Evolutionary conservation across 768 basidiomycete genomes (phyloP), one percentile per base, ranked within the genome.

Genomic region (Russula dissimulans): DNA sequence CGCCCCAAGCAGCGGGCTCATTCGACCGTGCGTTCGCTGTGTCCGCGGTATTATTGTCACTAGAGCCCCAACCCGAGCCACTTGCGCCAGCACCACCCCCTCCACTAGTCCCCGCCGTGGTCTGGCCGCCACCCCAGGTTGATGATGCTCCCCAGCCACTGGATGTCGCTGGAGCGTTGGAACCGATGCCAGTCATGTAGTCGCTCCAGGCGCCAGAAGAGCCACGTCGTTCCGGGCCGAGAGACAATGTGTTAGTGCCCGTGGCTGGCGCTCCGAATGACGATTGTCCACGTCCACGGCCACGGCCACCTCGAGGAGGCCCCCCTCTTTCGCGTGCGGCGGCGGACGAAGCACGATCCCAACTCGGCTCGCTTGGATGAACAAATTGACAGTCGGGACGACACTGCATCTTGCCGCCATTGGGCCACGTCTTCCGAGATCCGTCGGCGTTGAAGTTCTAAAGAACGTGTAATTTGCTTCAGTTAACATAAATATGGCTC

Each of bases 401-500:
- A 39, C 61, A 62, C 12, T 3, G 3, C 9, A 18, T 9, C 41
- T 62, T 56, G 3, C 11, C 10, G 17, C 61, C 56, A n/a, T 62
- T 53, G 9, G 49, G 0, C 48, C n/a, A 29, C 32, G 17, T 31
- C 46, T 57, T 62, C 17, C 61, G 50, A 29, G 56, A 47, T 34
- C 61, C 61, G 38, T 57, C 47, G 0, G 47, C 38, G 10, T 62
- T 36, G 15, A 62, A 62, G 56, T 62, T 62, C 61, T 62, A 29
- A 15, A n/a, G 18, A 6, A 9, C 7, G 22, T 4, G 11, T 6
- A 18, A 49, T 39, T 39, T 32, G 17, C 39, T 32, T 47, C 51
- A 10, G 51, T 53, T 26, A 53, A 22, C 6, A 41, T 14, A 22
- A 29, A 53, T n/a, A 10, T 17, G 11, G 22, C 22, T n/a, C 15